These are phyloP conservation scores for Pseudogymnoascus sp. DNA, from an alignment of 2,329 filamentous ascomycete species.

Conservation along the genomic window DNA sequence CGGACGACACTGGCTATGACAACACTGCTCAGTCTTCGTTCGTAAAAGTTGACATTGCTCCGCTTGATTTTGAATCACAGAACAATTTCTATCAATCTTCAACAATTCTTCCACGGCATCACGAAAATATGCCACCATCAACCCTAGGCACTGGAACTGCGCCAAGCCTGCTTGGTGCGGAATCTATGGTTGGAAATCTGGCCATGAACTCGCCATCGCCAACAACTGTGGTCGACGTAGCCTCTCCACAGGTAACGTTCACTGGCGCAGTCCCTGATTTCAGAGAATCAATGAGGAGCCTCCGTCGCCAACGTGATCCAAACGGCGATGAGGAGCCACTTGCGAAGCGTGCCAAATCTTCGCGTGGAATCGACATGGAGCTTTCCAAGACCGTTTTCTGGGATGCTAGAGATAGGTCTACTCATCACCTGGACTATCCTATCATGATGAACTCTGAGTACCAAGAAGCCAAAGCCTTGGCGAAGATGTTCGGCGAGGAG, in stretches of 20 bases:
- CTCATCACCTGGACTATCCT: slow-evolving; percentile 56
- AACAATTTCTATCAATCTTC: background rate
- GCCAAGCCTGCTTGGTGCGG: slow-evolving; percentile 27
- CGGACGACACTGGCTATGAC: background rate
- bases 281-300: slow-evolving; percentile 18
- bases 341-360: slow-evolving; percentile 42
- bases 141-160: slow-evolving; percentile 14
- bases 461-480: slow-evolving; percentile 47
- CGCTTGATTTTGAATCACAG: background rate
- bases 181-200: slow-evolving; percentile 27
- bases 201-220: slow-evolving; percentile 27
- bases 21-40: background rate
- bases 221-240: slow-evolving; percentile 10
- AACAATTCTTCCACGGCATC: background rate
- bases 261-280: slow-evolving; percentile 8
- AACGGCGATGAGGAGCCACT: slow-evolving; percentile 28
- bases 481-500: slow-evolving; percentile 41
- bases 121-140: background rate
- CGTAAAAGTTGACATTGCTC: background rate
- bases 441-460: slow-evolving; percentile 56
- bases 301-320: slow-evolving; percentile 26
- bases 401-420: slow-evolving; percentile 44
- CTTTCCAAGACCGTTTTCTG: slow-evolving; percentile 52
- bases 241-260: slow-evolving; percentile 15
- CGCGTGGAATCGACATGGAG: slow-evolving; percentile 51